phyloP scores from a whole-genome alignment of 768 basidiomycete species.

The Vararia minispora region DNA sequence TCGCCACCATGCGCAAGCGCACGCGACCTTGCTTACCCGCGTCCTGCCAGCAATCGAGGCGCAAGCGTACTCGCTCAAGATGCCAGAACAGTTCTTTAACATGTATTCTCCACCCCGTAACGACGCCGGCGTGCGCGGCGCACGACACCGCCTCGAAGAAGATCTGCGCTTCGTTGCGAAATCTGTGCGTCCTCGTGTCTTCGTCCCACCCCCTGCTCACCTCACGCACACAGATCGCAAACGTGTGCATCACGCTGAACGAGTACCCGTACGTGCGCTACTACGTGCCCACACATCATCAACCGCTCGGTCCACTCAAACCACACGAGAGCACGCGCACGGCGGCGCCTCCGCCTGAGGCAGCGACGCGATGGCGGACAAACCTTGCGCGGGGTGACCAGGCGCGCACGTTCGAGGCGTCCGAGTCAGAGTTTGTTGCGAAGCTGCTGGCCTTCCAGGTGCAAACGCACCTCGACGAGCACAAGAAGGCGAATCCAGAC shows the following conservation, averaged over 20 bases:
- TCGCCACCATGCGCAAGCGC: conserved; percentile 3
- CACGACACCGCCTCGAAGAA: conserved; percentile 73
- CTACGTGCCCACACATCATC: conserved; percentile 75
- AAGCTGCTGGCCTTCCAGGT: conserved; percentile 81
- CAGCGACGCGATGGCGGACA: conserved; percentile 64
- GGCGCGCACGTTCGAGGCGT: conserved; percentile 56
- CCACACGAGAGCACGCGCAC: conserved; percentile 53
- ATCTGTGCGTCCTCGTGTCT: conserved; percentile 34
- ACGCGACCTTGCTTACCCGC: neutral
- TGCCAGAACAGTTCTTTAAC: conserved; percentile 77
- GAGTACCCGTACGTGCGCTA: conserved; percentile 93
- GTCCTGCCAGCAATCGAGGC: conserved; percentile 61
- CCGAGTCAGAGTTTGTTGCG: conserved; percentile 66
- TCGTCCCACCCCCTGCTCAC: neutral
- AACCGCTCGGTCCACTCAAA: conserved; percentile 76
- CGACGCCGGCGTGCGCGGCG: conserved; percentile 51
- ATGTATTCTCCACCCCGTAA: conserved; percentile 78
- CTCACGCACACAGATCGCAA: conserved; percentile 50
- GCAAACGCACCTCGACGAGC: conserved; percentile 74
- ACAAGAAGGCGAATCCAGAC: conserved; percentile 77
- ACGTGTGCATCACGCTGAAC: conserved; percentile 80
- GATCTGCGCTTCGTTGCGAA: conserved; percentile 72
- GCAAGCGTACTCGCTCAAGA: conserved; percentile 70
- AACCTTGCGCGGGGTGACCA: conserved; percentile 66
- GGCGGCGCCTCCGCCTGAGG: conserved; percentile 49